Evolutionary conservation across 306 rosid species (phyloP), one percentile per base, ranked within the genome.

Genomic region (Trifolium repens): DNA sequence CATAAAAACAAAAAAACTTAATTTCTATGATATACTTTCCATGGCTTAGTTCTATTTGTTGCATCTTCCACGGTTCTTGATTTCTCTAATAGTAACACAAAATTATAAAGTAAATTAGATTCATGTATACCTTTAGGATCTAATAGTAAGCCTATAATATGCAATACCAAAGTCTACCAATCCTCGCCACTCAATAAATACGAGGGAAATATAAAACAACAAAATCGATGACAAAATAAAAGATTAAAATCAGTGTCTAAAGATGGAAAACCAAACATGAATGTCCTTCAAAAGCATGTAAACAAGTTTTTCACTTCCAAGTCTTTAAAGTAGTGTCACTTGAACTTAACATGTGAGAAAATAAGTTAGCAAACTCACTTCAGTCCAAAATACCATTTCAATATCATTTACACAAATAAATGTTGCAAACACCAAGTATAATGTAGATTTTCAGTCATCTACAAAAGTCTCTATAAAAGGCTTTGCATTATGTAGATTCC

Each of bases 301-400:
- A 68, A 63, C 97, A 91, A 35, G 88, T 74, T 83, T 86, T 91
- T 73, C 96, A 96, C 79, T 75, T 90, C 98, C 97, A 94, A 69
- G 89, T 90, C 80, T 91, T 94, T 73, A 94, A 85, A 66, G 91
- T 91, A 74, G 91, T 42, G 72, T 94, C 98, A 78, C 91, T 94
- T 70, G 97, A 94, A 69, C 98, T 97, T 94, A 77, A 39, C 78
- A 62, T n/a, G 65, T 37, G 49, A 73, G 63, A 72, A 70, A 43
- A 53, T 27, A 59, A 79, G 76, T 66, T 37, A 74, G 53, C 64
- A 83, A 69, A 60, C 82, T 46, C 73, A 68, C 32, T 53, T 75
- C 26, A 27, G 34, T 34, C 61, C 59, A 74, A 27, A 27, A 76
- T 43, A 24, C 27, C 43, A 42, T 7, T 27, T 57, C 72, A 83